Conservation (phyloP, 1,284 basidiomycete species). For the Boletus semigastroideus region DNA sequence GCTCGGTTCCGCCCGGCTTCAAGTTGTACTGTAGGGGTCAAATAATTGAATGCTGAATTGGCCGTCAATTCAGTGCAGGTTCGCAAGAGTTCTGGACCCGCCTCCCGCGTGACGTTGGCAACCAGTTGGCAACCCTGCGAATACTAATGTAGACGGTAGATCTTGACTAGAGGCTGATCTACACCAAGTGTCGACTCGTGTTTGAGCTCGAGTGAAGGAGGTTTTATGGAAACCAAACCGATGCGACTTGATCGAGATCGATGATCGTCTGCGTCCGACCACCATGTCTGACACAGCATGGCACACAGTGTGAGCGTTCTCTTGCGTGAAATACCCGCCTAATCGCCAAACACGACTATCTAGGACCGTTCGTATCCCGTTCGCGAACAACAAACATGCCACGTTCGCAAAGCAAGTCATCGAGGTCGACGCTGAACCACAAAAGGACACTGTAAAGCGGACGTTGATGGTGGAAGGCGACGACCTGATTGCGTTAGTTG, state of each 20-base stretch:
- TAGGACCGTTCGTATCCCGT: slow-evolving; percentile 77
- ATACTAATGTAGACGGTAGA: background rate
- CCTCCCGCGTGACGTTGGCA: no score
- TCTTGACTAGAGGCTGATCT: background rate
- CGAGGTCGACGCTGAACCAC: slow-evolving; percentile 82
- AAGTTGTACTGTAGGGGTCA: no score
- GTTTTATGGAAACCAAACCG: background rate
- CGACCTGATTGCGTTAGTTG: slow-evolving; percentile 67
- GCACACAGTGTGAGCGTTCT: slow-evolving; percentile 32
- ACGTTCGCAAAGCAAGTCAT: slow-evolving; percentile 76
- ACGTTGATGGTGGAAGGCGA: slow-evolving; percentile 64
- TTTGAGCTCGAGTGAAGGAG: background rate
- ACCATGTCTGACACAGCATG: slow-evolving; percentile 30
- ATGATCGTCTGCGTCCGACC: background rate
- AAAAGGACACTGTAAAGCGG: slow-evolving; percentile 74
- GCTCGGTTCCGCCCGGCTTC: no score
- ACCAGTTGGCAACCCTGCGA: no score
- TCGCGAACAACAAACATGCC: slow-evolving; percentile 71
- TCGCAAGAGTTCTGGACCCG: background rate
- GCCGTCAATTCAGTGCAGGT: background rate
- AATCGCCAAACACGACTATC: background rate
- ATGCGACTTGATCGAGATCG: slow-evolving; percentile 4
- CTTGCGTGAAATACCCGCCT: background rate
- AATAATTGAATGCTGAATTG: background rate
- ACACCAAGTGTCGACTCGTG: background rate